Percentiles rank a stretch among this genome's conserved stretches.
These are phyloP conservation scores for Coriolopsis trogii DNA, from an alignment of 1,284 basidiomycete genomes.

Conservation along the genomic window DNA sequence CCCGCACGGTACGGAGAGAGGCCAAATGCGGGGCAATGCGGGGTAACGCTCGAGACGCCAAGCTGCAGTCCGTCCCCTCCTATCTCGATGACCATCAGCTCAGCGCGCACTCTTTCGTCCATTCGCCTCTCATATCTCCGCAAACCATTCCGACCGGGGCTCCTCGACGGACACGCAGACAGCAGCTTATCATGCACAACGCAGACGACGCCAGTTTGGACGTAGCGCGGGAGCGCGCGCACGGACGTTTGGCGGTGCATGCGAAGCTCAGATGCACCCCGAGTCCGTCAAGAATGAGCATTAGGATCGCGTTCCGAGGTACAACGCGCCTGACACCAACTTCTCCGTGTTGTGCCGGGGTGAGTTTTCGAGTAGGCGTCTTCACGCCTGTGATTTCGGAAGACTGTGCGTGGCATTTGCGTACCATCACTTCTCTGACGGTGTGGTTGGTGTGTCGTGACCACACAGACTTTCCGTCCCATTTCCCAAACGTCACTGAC, in stretches of 20 bases:
- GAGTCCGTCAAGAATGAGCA: neutral
- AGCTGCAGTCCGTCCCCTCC: conserved; percentile 5
- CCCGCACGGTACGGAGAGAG: conserved; percentile 9
- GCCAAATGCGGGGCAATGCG: conserved; percentile 22
- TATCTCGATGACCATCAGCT: neutral
- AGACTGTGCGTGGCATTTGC: no score
- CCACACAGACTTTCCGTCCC: no score
- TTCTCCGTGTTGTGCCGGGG: no score
- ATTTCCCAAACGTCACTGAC: no score
- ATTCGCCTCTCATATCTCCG: conserved; percentile 10
- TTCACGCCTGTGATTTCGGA: no score
- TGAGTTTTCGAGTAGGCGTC: no score
- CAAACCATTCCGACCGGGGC: conserved; percentile 9
- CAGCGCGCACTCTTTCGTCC: neutral
- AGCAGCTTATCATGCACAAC: neutral
- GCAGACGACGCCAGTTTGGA: neutral
- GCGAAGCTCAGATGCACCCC: neutral
- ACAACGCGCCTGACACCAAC: neutral
- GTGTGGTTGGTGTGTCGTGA: no score
- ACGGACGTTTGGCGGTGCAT: neutral
- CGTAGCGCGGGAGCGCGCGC: neutral
- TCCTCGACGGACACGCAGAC: neutral
- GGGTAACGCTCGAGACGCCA: conserved; percentile 14
- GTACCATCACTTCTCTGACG: no score
- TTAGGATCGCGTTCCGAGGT: neutral